Percentiles rank a stretch among this genome's conserved stretches.
phyloP scores from a whole-genome alignment of 1,284 basidiomycete species.

The Sanguinoderma infundibulare region DNA sequence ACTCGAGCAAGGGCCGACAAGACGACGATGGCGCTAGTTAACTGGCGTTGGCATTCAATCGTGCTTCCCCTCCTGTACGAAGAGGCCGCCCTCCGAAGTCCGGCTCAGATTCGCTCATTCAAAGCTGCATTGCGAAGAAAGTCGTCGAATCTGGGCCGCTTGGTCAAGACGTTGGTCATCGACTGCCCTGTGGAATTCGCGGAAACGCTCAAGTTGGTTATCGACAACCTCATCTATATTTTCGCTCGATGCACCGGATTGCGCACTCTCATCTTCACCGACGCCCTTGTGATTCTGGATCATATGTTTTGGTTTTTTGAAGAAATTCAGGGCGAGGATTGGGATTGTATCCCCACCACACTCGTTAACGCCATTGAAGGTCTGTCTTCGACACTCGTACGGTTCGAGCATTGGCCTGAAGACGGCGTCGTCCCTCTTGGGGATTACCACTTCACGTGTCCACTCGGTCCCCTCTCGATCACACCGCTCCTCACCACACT shows the following conservation, averaged over 20 bases:
- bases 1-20: background rate
- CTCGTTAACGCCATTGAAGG: background rate
- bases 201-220: conserved; percentile 1
- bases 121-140: conserved; percentile 4
- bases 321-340: background rate
- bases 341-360: background rate
- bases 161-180: conserved; percentile 12
- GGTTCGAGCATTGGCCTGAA: conserved; percentile 17
- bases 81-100: conserved; percentile 10
- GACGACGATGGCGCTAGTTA: conserved; percentile 1
- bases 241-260: conserved; percentile 6
- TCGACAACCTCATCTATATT: conserved; percentile 8
- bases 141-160: background rate
- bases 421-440: background rate
- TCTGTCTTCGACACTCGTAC: background rate
- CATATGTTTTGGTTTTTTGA: background rate
- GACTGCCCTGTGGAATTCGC: conserved; percentile 11
- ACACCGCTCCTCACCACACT: conserved; percentile 4
- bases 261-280: conserved; percentile 14
- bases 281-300: background rate
- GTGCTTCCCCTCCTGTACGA: conserved; percentile 9
- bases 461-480: background rate
- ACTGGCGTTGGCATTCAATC: conserved; percentile 8
- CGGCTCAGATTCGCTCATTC: conserved; percentile 6
- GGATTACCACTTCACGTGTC: conserved; percentile 8